A percentile compares a stretch with the other conserved stretches of the same genome.
Evolutionary conservation across 2,329 filamentous ascomycete species (phyloP).

Genomic region (Penicillium sp.): DNA sequence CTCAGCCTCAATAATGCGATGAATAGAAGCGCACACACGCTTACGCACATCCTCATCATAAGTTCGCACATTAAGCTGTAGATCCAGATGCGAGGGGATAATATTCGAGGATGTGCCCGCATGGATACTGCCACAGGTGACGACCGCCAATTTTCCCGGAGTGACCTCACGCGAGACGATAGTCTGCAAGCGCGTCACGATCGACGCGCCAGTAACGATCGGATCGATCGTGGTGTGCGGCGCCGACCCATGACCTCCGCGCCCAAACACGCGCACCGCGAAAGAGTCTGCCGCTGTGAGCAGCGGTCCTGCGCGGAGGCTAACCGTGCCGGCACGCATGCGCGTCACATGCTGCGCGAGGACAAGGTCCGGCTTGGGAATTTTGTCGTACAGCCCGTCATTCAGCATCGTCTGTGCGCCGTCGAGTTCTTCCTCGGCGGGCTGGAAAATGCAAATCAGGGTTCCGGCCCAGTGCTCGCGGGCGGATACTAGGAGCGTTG

Average conservation of each 20-base stretch:
- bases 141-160: slow-evolving; percentile 44
- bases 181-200: slow-evolving; percentile 44
- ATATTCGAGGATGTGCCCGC: slow-evolving; percentile 48
- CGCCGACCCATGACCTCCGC: slow-evolving; percentile 46
- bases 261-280: slow-evolving; percentile 41
- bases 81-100: slow-evolving; percentile 44
- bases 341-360: slow-evolving; percentile 56
- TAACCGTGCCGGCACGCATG: slow-evolving; percentile 38
- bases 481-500: slow-evolving; percentile 48
- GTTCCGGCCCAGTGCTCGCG: slow-evolving; percentile 57
- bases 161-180: slow-evolving; percentile 42
- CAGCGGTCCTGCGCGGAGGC: slow-evolving; percentile 33
- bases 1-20: slow-evolving; percentile 54
- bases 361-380: slow-evolving; percentile 57
- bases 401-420: slow-evolving; percentile 62
- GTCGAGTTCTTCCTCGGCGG: slow-evolving; percentile 59
- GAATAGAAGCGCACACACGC: slow-evolving; percentile 39
- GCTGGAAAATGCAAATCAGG: slow-evolving; percentile 62
- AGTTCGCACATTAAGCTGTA: slow-evolving; percentile 46
- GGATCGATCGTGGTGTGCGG: slow-evolving; percentile 51
- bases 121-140: slow-evolving; percentile 48
- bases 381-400: slow-evolving; percentile 55
- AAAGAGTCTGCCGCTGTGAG: slow-evolving; percentile 40
- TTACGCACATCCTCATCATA: slow-evolving; percentile 34
- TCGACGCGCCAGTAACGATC: slow-evolving; percentile 44